A percentile compares a stretch with the other conserved stretches of the same genome.
These are phyloP conservation scores for Irpex sp. DNA, from an alignment of 1,284 basidiomycete species.

Conservation along the genomic window DNA sequence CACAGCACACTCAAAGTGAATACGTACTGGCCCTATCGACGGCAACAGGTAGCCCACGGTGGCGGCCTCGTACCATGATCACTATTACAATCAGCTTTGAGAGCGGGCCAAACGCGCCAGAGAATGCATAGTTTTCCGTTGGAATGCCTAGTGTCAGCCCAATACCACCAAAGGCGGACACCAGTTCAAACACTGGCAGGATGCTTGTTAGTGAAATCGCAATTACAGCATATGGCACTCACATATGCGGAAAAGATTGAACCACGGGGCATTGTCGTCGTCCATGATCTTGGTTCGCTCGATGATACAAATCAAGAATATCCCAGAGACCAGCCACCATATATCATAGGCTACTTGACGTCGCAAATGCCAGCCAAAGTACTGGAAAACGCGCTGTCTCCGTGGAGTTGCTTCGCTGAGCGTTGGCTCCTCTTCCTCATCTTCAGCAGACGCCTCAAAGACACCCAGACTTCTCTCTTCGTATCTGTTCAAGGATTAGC, in stretches of 20 bases:
- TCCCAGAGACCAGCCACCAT: slow-evolving; percentile 59
- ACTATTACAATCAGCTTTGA: slow-evolving; percentile 56
- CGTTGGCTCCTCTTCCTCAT: slow-evolving; percentile 45
- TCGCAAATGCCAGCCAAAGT: slow-evolving; percentile 61
- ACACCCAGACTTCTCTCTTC: slow-evolving; percentile 71
- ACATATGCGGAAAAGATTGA: slow-evolving; percentile 54
- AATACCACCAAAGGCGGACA: slow-evolving; percentile 59
- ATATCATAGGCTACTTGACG: slow-evolving; percentile 65
- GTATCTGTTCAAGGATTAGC: slow-evolving; percentile 32
- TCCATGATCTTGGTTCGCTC: slow-evolving; percentile 59
- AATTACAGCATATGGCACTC: not conserved
- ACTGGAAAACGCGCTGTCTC: slow-evolving; percentile 45
- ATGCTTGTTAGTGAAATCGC: not conserved
- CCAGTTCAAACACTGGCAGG: slow-evolving; percentile 45
- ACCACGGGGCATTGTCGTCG: slow-evolving; percentile 50
- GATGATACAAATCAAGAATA: slow-evolving; percentile 65
- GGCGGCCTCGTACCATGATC: slow-evolving; percentile 60
- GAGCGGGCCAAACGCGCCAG: slow-evolving; percentile 46
- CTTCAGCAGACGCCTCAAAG: slow-evolving; percentile 50
- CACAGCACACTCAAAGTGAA: not conserved
- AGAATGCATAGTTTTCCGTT: slow-evolving; percentile 39
- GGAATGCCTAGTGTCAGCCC: slow-evolving; percentile 53
- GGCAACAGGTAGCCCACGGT: slow-evolving; percentile 50
- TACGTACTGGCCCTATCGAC: slow-evolving; percentile 42
- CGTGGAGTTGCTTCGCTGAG: slow-evolving; percentile 34